These are phyloP conservation scores for Diplodia corticola DNA, from an alignment of 2,329 filamentous ascomycete genomes.

Conservation along the genomic window DNA sequence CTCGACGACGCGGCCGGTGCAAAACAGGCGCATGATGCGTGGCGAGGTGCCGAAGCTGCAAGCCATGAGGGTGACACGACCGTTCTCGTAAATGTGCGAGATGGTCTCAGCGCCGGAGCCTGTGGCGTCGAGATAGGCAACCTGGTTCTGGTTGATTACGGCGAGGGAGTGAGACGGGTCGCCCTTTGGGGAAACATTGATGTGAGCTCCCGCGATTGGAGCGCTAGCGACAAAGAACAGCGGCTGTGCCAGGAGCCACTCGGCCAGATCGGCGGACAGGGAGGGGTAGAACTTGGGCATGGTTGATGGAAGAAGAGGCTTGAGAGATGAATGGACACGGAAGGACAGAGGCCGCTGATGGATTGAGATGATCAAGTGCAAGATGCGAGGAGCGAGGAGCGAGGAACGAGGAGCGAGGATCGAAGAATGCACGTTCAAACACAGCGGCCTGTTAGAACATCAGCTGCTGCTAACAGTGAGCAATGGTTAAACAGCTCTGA, in stretches of 20 bases:
- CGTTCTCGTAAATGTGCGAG: conserved; percentile 74
- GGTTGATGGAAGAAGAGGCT: too few species aligned
- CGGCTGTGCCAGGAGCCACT: conserved; percentile 67
- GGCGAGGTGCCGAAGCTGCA: conserved; percentile 62
- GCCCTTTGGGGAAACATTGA: conserved; percentile 78
- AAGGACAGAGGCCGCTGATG: not conserved
- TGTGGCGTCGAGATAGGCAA: conserved; percentile 71
- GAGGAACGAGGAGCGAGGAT: not conserved
- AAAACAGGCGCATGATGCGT: conserved; percentile 66
- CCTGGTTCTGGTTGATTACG: conserved; percentile 59
- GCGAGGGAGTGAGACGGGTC: conserved; percentile 63
- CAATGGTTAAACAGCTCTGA: not conserved
- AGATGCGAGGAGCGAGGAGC: not conserved
- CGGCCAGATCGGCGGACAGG: conserved; percentile 56
- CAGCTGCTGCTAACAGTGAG: not conserved
- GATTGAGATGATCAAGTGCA: too few species aligned
- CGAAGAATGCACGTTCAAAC: not conserved
- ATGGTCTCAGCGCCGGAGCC: conserved; percentile 78
- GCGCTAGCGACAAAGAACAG: conserved; percentile 77
- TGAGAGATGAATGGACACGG: too few species aligned
- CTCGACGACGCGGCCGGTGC: conserved; percentile 60
- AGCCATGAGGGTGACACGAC: conserved; percentile 73
- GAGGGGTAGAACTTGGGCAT: conserved; percentile 63
- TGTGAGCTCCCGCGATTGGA: conserved; percentile 64
- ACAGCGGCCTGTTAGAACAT: not conserved